Evolutionary conservation across 2,329 filamentous ascomycete genomes (phyloP), one percentile per base, ranked within the genome.

Genomic region (Fusarium liriodendri): DNA sequence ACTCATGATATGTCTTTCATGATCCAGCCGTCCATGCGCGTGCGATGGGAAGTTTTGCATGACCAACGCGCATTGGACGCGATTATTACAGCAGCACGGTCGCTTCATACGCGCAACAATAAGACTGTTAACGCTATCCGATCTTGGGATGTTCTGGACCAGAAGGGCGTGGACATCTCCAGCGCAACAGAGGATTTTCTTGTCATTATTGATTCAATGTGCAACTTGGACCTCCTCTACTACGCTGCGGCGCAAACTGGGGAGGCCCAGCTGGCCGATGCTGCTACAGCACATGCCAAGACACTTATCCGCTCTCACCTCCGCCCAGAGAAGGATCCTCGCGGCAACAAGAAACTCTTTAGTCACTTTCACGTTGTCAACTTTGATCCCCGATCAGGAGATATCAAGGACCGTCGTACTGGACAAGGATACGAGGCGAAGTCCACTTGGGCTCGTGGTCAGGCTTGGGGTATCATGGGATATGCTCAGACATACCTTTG

Each of bases 1-100:
- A 89, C 87, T 0, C 88, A 89, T 64, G 87, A 89, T 58, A 84
- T 89, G 80, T 86, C 85, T 0, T 89, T 89, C 71, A 88, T 89
- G 72, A 85, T 89, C 5, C 83, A 86, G 25, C 87, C 87, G 0
- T 84, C 85, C 1, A 80, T 87, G 61, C 85, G 85, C 40, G 84
- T 84, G 16, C 82, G 85, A 5, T 89, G 86, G 85, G 85, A 88
- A 40, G 78, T 88, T 7, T 81, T 83, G 0, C 80, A 82, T 0
- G 83, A 86, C 47, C 55, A 70, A 3, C 64, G 80, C 25, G 85
- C 84, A 29, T 72, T 86, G 1, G 75, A 83, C 1, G 81, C 82
- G 13, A 80, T 88, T 8, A 69, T 85, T 2, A 83, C 82, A 6
- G 87, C 87, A 1, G 87, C 87, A 0, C 78, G 82, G 29, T 83